Conservation (phyloP, 2,329 filamentous ascomycete species). For the Penicillium sp. region DNA sequence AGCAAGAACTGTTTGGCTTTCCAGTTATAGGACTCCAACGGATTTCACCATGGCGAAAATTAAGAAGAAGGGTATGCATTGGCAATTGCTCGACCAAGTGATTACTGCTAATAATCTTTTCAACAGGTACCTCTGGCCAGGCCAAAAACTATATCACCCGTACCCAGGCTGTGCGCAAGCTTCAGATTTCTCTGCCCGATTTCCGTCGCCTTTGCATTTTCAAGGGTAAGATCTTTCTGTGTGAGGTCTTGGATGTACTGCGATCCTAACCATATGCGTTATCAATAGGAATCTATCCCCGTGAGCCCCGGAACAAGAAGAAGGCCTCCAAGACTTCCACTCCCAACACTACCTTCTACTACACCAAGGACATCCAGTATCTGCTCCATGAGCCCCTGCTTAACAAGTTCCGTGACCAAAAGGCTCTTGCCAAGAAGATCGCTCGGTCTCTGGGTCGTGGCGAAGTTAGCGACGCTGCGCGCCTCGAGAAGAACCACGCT, state of each 20-base stretch:
- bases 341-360: conserved; percentile 88
- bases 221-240: conserved; percentile 66
- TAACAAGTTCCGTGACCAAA: conserved; percentile 95
- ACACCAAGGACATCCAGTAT: conserved; percentile 96
- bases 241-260: background rate
- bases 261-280: conserved; percentile 25
- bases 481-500: conserved; percentile 88
- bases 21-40: conserved; percentile 22
- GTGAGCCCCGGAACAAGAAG: conserved; percentile 95
- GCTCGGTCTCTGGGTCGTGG: conserved; percentile 87
- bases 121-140: conserved; percentile 77
- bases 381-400: conserved; percentile 95
- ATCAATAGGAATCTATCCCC: conserved; percentile 80
- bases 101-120: conserved; percentile 26
- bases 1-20: conserved; percentile 34
- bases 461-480: conserved; percentile 85
- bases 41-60: conserved; percentile 69
- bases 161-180: conserved; percentile 95
- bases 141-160: conserved; percentile 98
- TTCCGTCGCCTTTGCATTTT: conserved; percentile 99
- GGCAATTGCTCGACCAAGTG: conserved; percentile 7
- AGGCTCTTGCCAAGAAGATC: conserved; percentile 97
- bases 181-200: conserved; percentile 95
- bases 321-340: conserved; percentile 93
- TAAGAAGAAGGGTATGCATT: conserved; percentile 79